Conservation (phyloP, 148 eudicot species). For the Salicornia ramosissima region DNA sequence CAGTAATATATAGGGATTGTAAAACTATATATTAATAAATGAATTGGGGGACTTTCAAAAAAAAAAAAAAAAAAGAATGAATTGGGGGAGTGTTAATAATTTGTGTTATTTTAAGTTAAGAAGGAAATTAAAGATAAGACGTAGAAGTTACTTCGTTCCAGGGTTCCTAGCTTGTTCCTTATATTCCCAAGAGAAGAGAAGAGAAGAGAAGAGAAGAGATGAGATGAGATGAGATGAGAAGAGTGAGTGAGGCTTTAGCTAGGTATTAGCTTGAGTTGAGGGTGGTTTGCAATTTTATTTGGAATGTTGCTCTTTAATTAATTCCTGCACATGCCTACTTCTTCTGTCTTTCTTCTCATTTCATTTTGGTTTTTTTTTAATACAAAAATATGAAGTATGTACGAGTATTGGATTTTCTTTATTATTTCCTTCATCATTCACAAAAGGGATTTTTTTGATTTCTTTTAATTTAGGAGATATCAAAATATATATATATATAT, state of each 20-base stretch:
- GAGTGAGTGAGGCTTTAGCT: too few species aligned
- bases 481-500: too few species aligned
- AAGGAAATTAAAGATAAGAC: neutral
- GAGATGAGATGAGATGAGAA: neutral
- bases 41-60: too few species aligned
- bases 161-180: slow-evolving; percentile 30
- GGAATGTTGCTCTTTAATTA: slow-evolving; percentile 53
- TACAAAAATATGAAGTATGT: too few species aligned
- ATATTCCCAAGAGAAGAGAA: slow-evolving; percentile 15
- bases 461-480: too few species aligned
- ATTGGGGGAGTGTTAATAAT: too few species aligned
- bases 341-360: slow-evolving; percentile 33
- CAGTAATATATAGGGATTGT: slow-evolving; percentile 20
- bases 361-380: too few species aligned
- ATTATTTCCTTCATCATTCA: too few species aligned
- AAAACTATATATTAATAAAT: neutral
- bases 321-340: slow-evolving; percentile 51
- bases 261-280: too few species aligned
- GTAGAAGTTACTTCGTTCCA: slow-evolving; percentile 23
- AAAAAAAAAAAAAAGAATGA: too few species aligned
- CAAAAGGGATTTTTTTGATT: too few species aligned
- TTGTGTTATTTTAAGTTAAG: neutral
- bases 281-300: slow-evolving; percentile 16
- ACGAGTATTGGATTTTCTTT: too few species aligned
- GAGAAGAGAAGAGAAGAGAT: slow-evolving; percentile 1